Conservation (phyloP, 2,329 filamentous ascomycete species). For the Tolypocladium paradoxum region DNA sequence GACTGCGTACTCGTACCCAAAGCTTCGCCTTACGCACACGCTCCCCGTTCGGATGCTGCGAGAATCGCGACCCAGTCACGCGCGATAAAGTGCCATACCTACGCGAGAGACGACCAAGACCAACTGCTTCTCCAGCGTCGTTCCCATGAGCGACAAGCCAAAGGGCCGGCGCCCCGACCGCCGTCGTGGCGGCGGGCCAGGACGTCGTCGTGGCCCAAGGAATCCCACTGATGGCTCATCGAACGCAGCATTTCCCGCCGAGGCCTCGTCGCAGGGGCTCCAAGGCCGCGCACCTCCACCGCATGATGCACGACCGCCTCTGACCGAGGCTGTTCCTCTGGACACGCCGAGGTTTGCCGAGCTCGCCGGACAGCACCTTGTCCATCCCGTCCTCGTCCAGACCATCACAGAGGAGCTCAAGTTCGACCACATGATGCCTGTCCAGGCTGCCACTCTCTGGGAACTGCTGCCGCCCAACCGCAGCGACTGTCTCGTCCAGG, state of each 20-base stretch:
- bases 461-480: slow-evolving; percentile 34
- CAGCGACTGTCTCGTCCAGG: slow-evolving; percentile 58
- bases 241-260: not conserved
- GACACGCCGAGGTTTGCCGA: slow-evolving; percentile 37
- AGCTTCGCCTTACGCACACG: not conserved
- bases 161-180: not conserved
- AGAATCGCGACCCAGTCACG: not conserved
- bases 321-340: slow-evolving; percentile 21
- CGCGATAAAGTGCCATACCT: too few relatives aligned
- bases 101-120: not conserved
- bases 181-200: not conserved
- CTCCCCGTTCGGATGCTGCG: not conserved
- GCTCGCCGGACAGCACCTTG: slow-evolving; percentile 26
- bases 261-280: not conserved
- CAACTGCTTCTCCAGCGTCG: not conserved
- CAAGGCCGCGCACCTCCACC: too few relatives aligned
- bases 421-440: slow-evolving; percentile 43
- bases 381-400: slow-evolving; percentile 35
- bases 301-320: slow-evolving; percentile 1
- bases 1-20: not conserved
- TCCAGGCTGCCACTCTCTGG: slow-evolving; percentile 40
- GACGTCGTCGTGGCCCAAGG: not conserved
- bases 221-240: not conserved
- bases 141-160: not conserved
- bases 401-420: slow-evolving; percentile 37